Percentiles rank a stretch among this genome's conserved stretches.
Conservation (phyloP, 2,329 filamentous ascomycete species). For the Colletotrichum kahawae region DNA sequence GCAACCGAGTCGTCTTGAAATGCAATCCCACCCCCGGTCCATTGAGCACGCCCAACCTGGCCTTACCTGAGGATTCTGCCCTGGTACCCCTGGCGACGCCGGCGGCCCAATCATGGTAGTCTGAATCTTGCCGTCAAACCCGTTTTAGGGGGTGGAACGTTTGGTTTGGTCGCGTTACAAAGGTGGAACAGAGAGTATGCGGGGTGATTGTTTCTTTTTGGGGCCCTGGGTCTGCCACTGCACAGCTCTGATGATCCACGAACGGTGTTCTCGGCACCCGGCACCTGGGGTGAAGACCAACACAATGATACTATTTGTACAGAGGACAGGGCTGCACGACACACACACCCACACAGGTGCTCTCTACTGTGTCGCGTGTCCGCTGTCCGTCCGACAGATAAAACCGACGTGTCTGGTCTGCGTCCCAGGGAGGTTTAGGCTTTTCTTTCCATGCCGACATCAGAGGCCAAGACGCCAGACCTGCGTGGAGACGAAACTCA, state of each 20-base stretch:
- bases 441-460: background rate
- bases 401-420: background rate
- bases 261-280: slow-evolving; percentile 3
- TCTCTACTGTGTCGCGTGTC: background rate
- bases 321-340: background rate
- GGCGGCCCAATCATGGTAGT: background rate
- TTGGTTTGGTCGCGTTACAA: slow-evolving; percentile 10
- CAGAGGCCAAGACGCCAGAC: background rate
- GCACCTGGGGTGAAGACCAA: background rate
- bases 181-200: slow-evolving; percentile 8
- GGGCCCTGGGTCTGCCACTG: background rate
- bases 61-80: background rate
- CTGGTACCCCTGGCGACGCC: background rate
- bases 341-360: background rate
- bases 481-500: background rate
- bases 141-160: background rate
- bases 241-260: background rate
- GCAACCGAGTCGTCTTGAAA: background rate
- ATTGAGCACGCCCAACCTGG: background rate
- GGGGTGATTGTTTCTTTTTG: background rate
- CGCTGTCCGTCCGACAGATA: background rate
- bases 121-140: slow-evolving; percentile 1
- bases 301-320: background rate
- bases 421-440: background rate
- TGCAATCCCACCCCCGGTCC: background rate